Evolutionary conservation across 352 stramenopile genomes (phyloP).

Genomic region (Phytophthora aleatoria): DNA sequence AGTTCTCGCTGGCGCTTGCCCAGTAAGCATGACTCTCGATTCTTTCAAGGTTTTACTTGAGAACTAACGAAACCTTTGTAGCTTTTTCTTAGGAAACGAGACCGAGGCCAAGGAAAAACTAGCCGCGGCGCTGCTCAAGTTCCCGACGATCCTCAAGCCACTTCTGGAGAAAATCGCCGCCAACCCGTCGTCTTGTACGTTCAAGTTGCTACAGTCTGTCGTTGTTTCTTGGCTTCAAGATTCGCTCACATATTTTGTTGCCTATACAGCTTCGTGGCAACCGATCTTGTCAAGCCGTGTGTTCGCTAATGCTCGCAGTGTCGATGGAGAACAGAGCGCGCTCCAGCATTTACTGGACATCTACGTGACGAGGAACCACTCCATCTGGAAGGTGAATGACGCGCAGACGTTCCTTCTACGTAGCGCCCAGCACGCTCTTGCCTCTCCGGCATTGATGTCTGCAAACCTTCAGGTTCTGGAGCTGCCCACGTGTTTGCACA

Average conservation of each 20-base stretch:
- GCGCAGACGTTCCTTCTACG: slow-evolving; percentile 72
- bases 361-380: slow-evolving; percentile 79
- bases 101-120: slow-evolving; percentile 65
- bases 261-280: slow-evolving; percentile 63
- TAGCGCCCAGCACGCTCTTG: slow-evolving; percentile 67
- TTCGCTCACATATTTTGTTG: background rate
- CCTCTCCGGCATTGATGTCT: slow-evolving; percentile 50
- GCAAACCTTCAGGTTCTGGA: slow-evolving; percentile 62
- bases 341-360: slow-evolving; percentile 82
- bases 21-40: slow-evolving; percentile 44
- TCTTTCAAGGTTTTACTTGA: background rate
- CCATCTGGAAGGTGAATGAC: slow-evolving; percentile 86
- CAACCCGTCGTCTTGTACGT: slow-evolving; percentile 67
- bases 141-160: slow-evolving; percentile 72
- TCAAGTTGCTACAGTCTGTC: background rate
- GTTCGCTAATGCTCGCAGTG: slow-evolving; percentile 73
- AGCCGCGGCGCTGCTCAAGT: slow-evolving; percentile 62
- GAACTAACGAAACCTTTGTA: slow-evolving; percentile 18
- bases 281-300: slow-evolving; percentile 72
- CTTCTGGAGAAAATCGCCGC: slow-evolving; percentile 78
- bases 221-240: slow-evolving; percentile 2
- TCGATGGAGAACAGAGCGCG: slow-evolving; percentile 58
- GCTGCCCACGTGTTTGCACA: slow-evolving; percentile 62
- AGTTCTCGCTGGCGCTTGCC: slow-evolving; percentile 78
- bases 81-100: slow-evolving; percentile 69